Base-by-base conservation (phyloP, 2,329 filamentous ascomycete genomes). In the Mycocentrospora acerina region DNA sequence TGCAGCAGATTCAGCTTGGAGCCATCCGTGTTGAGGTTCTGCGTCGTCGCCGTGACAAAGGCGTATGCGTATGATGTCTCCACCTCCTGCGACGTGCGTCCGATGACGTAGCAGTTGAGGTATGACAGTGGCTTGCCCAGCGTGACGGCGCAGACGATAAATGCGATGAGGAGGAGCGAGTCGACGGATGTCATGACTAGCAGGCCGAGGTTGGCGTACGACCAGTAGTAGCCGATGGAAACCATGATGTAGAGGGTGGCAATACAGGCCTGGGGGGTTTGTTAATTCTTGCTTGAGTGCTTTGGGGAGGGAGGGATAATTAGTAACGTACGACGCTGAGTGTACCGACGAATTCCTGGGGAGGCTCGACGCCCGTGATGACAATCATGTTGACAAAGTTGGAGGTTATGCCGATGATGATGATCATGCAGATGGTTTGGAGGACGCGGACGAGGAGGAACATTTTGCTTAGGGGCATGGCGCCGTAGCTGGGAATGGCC, bases 341-440 rank as follows among this genome's bases (percentile, higher is more conserved):
- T 3, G 88, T 89, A 19, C 83, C 88, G 19, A 95, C 79, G 15
- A 96, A 75, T 31, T 90, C 81, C 35, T 80, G 73, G 0, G 89
- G 87, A 0, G 86, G 81, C 19, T 79, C 75, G 38, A 83, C 78
- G 47, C 83, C 77, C 15, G 75, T 78, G 29, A 75, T 71, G 29
- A 88, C 80, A 63, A 94, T 89, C 54, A 87, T 78, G 16, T 82
- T 77, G 57, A 95, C 83, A 68, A 95, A 94, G 68, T 90, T 89
- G 58, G 85, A 81, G 1, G 82, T 82, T 65, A 95, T 80, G 30
- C 89, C 88, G 50, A 95, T 85, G 51, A 93, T 82, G 42, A 83
- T 75, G 41, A 93, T 75, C 60, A 95, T 83, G 17, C 80, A 81
- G 47, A 86, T 70, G 43, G 81, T 76, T 64, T 94, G 83, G 52